phyloP scores from a whole-genome alignment of 2,329 filamentous ascomycete genomes.

The Tolypocladium tundrense region DNA sequence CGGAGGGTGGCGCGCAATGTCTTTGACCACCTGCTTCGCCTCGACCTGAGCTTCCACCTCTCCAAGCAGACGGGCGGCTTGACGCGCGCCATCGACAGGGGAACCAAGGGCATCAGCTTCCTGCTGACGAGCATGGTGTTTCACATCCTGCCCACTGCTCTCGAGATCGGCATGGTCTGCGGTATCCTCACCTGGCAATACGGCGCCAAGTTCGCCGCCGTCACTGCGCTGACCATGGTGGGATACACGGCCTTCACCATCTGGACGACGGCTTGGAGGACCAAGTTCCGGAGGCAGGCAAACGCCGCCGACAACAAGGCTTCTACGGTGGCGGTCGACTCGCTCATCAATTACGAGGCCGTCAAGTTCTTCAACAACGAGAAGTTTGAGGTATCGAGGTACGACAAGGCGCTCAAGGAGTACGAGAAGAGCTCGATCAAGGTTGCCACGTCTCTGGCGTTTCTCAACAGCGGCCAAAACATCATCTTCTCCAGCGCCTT shows the following conservation, averaged over 20 bases:
- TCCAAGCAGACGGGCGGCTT: conserved; percentile 89
- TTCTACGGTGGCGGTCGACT: conserved; percentile 91
- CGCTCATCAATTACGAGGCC: conserved; percentile 95
- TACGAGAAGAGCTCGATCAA: conserved; percentile 97
- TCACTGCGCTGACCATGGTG: conserved; percentile 84
- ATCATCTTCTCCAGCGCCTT: conserved; percentile 92
- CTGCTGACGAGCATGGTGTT: conserved; percentile 97
- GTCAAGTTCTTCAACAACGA: conserved; percentile 99
- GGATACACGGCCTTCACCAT: conserved; percentile 97
- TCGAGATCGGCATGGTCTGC: conserved; percentile 93
- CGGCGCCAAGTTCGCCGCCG: conserved; percentile 79
- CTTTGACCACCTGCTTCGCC: conserved; percentile 76
- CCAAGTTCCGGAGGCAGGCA: conserved; percentile 87
- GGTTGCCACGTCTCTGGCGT: conserved; percentile 83
- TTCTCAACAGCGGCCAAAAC: conserved; percentile 92
- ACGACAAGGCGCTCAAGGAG: conserved; percentile 73
- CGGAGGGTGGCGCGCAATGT: conserved; percentile 84
- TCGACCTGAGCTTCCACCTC: conserved; percentile 91
- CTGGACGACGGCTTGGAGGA: conserved; percentile 90
- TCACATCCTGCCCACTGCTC: conserved; percentile 82
- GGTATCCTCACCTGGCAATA: conserved; percentile 96
- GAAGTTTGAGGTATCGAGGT: conserved; percentile 81
- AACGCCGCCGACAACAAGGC: conserved; percentile 95
- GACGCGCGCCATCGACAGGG: conserved; percentile 87
- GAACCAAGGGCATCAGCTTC: conserved; percentile 98